These are phyloP conservation scores for Neofusicoccum cordaticola DNA, from an alignment of 2,329 filamentous ascomycete genomes.

Conservation along the genomic window DNA sequence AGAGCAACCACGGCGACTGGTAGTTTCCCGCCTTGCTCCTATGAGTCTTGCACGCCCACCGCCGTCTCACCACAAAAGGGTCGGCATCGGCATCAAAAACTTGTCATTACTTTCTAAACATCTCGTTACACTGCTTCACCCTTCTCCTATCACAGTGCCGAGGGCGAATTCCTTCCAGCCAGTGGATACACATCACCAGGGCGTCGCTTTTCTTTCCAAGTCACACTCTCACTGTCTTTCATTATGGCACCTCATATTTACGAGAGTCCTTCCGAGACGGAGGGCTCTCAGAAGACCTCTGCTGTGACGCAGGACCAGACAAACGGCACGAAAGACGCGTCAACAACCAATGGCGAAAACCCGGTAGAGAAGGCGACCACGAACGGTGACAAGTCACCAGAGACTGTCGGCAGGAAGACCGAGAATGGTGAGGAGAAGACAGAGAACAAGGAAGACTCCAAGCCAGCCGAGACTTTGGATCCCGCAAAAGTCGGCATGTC, in stretches of 20 bases:
- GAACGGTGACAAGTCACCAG: neutral
- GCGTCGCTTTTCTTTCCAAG: neutral
- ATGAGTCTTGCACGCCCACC: neutral
- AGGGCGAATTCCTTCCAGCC: too few species aligned
- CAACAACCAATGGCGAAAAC: neutral
- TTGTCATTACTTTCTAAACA: neutral
- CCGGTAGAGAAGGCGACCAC: neutral
- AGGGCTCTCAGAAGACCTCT: neutral
- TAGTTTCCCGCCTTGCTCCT: neutral
- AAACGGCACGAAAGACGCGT: neutral
- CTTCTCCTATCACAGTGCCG: neutral
- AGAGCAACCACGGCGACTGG: neutral
- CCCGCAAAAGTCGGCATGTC: slow-evolving; percentile 36
- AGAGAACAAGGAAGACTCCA: neutral
- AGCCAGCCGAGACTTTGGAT: slow-evolving; percentile 20
- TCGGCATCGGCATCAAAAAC: neutral
- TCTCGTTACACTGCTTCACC: neutral
- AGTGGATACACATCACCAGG: too few species aligned
- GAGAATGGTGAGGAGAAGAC: slow-evolving; percentile 10
- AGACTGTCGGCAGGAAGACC: neutral
- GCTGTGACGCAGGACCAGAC: neutral
- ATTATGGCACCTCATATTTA: slow-evolving; percentile 5
- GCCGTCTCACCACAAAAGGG: neutral
- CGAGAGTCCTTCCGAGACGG: neutral
- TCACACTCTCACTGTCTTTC: neutral